Conservation (phyloP, 495 filamentous ascomycete species). For the Corynascus novoguineensis region DNA sequence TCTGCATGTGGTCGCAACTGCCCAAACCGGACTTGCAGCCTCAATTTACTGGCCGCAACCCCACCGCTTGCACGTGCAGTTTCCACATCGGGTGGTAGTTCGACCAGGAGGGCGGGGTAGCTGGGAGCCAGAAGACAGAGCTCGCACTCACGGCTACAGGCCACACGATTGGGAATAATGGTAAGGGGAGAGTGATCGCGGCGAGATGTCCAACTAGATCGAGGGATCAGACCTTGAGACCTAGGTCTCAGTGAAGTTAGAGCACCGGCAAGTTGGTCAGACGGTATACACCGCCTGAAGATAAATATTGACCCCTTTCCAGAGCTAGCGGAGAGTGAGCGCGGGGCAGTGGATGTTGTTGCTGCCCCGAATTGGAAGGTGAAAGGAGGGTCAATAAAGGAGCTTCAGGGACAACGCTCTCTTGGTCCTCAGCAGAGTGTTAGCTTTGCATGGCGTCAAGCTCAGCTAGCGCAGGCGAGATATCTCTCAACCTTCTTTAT, state of each 20-base stretch:
- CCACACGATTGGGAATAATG: background rate
- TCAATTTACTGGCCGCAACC: background rate
- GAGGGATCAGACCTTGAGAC: too few species aligned
- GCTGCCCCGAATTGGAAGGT: background rate
- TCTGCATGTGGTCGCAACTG: slow-evolving; percentile 10
- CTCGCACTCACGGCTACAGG: background rate
- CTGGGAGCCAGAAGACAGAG: background rate
- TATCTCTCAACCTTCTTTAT: too few species aligned
- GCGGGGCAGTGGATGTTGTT: background rate
- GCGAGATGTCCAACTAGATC: too few species aligned
- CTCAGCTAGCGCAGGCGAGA: too few species aligned
- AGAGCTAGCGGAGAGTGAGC: too few species aligned
- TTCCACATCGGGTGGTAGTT: background rate
- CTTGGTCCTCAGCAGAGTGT: too few species aligned
- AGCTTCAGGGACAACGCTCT: background rate
- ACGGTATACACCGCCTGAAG: too few species aligned
- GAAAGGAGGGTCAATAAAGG: background rate
- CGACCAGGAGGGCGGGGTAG: slow-evolving; percentile 1
- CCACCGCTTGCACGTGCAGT: slow-evolving; percentile 6
- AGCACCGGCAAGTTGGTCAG: too few species aligned
- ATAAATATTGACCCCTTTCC: too few species aligned
- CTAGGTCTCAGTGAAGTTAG: too few species aligned
- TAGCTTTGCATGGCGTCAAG: too few species aligned
- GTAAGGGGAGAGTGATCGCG: background rate
- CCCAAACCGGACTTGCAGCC: slow-evolving; percentile 2